These are phyloP conservation scores for Taphrina deformans DNA, from an alignment of 1,139 yeast species.

Conservation along the genomic window DNA sequence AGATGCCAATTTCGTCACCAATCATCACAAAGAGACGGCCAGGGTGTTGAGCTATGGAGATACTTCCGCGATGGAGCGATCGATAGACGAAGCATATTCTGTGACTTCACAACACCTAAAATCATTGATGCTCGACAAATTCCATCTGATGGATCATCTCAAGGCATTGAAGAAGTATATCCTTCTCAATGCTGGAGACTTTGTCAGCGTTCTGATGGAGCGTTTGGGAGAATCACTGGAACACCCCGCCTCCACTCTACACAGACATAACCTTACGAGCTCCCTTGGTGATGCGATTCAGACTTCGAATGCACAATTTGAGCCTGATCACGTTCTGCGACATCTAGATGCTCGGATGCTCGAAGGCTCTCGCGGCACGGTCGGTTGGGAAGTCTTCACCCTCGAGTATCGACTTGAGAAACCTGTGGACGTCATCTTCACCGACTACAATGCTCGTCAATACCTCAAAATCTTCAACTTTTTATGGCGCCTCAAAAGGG, in stretches of 20 bases:
- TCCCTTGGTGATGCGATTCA: conserved; percentile 66
- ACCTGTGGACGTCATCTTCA: conserved; percentile 51
- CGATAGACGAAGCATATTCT: conserved; percentile 56
- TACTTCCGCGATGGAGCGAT: conserved; percentile 49
- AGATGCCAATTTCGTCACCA: conserved; percentile 61
- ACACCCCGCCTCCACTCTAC: conserved; percentile 62
- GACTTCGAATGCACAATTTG: conserved; percentile 60
- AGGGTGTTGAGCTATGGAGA: conserved; percentile 37
- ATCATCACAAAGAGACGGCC: conserved; percentile 45
- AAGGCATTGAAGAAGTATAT: conserved; percentile 64
- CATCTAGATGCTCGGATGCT: conserved; percentile 80
- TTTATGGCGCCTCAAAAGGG: conserved; percentile 73
- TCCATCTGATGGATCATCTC: conserved; percentile 58
- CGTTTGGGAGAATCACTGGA: conserved; percentile 59
- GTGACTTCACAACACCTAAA: conserved; percentile 62
- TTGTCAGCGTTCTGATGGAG: conserved; percentile 63
- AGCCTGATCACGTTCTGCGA: conserved; percentile 49
- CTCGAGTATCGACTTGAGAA: conserved; percentile 71
- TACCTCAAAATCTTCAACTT: conserved; percentile 83
- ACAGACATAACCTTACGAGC: conserved; percentile 66
- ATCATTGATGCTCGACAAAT: conserved; percentile 54
- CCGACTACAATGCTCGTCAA: conserved; percentile 52
- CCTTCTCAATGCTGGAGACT: conserved; percentile 74
- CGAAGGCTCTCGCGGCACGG: conserved; percentile 63
- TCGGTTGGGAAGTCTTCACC: conserved; percentile 87